Conservation (phyloP, 768 basidiomycete genomes). For the Xanthoconium purpureum region DNA sequence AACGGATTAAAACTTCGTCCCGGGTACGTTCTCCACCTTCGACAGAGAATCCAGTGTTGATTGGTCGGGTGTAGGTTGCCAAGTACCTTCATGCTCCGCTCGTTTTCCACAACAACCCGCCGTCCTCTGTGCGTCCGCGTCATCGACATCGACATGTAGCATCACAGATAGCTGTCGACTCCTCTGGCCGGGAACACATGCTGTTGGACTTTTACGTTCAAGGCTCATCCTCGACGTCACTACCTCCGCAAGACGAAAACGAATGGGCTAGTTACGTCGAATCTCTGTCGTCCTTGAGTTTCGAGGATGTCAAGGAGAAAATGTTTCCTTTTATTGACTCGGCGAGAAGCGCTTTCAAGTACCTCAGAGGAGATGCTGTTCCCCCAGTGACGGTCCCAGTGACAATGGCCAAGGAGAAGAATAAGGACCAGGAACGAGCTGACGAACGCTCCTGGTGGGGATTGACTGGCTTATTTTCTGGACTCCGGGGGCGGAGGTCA, state of each 20-base stretch:
- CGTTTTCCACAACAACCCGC: conserved; percentile 79
- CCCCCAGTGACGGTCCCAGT: conserved; percentile 35
- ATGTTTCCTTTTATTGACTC: conserved; percentile 43
- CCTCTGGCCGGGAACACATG: conserved; percentile 77
- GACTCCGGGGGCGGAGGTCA: conserved; percentile 46
- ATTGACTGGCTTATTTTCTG: conserved; percentile 67
- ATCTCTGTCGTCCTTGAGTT: conserved; percentile 48
- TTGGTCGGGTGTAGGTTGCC: conserved; percentile 46
- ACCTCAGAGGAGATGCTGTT: conserved; percentile 63
- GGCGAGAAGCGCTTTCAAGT: conserved; percentile 61
- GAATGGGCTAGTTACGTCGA: conserved; percentile 39
- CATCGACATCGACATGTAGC: conserved; percentile 81
- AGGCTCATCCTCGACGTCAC: conserved; percentile 41
- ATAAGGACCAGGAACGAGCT: conserved; percentile 29
- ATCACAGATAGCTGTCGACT: conserved; percentile 72
- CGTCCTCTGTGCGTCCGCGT: conserved; percentile 68
- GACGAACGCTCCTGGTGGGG: conserved; percentile 45
- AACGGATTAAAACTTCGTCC: conserved; percentile 45
- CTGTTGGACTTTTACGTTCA: conserved; percentile 80
- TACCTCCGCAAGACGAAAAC: conserved; percentile 26
- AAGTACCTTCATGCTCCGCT: conserved; percentile 67
- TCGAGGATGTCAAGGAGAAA: conserved; percentile 52
- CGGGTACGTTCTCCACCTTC: conserved; percentile 33
- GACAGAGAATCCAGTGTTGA: not conserved
- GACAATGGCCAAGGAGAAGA: conserved; percentile 26